Evolutionary conservation across 1,284 basidiomycete genomes (phyloP).

Genomic region (Cutaneotrichosporon sp.): DNA sequence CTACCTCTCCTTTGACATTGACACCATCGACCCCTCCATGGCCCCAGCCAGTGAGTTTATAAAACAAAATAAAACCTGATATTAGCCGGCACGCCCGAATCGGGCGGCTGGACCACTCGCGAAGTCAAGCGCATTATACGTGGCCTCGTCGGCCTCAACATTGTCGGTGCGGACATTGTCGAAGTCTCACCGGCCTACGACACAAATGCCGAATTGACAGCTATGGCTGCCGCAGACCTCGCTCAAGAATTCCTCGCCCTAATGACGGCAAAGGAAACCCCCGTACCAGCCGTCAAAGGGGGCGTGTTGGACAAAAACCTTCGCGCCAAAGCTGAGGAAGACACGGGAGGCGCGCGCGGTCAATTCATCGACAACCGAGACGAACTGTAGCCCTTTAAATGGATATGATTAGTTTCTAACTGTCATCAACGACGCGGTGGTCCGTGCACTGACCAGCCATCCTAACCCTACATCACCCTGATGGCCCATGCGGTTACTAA

Average conservation of each 20-base stretch:
- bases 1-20: constrained; percentile 47
- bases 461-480: background rate
- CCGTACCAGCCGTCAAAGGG: constrained; percentile 17
- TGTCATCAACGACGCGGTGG: background rate
- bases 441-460: constrained; percentile 4
- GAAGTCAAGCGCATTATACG: constrained; percentile 53
- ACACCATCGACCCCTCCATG: constrained; percentile 48
- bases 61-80: background rate
- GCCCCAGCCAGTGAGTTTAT: constrained; percentile 45
- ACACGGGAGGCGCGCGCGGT: constrained; percentile 3
- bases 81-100: constrained; percentile 49
- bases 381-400: constrained; percentile 14
- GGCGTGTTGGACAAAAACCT: constrained; percentile 18
- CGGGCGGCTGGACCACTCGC: constrained; percentile 54
- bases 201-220: constrained; percentile 49
- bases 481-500: background rate
- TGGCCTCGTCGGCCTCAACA: constrained; percentile 50
- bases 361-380: constrained; percentile 15
- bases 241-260: constrained; percentile 43
- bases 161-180: constrained; percentile 62
- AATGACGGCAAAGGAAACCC: constrained; percentile 19
- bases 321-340: constrained; percentile 11
- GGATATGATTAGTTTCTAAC: no score
- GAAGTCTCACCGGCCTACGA: constrained; percentile 51
- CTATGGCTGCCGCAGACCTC: constrained; percentile 50